phyloP scores from a whole-genome alignment of 202 grass and related monocot species.

The Panicum virgatum region DNA sequence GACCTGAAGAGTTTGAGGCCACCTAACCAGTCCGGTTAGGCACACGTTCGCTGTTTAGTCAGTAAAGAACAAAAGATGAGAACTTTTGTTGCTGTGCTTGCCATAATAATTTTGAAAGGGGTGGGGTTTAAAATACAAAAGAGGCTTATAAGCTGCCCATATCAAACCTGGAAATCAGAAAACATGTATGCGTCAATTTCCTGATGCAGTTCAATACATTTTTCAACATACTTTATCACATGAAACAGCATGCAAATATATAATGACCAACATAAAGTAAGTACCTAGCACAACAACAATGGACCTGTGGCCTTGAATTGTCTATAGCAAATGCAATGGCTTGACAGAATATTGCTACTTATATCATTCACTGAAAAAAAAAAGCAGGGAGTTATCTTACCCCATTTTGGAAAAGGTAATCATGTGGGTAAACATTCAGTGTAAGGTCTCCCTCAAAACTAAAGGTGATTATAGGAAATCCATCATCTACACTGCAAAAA shows the following conservation, averaged over 20 bases:
- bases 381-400: constrained; percentile 47
- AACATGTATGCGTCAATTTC: too few species aligned
- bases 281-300: not conserved
- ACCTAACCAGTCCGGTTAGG: too few species aligned
- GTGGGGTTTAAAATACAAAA: too few species aligned
- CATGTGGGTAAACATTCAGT: constrained; percentile 82
- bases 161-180: too few species aligned
- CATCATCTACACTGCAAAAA: constrained; percentile 83
- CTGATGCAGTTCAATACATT: not conserved
- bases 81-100: too few species aligned
- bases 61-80: too few species aligned
- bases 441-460: constrained; percentile 72
- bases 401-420: constrained; percentile 88
- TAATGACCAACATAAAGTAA: not conserved
- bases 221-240: not conserved
- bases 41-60: too few species aligned
- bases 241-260: not conserved
- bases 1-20: too few species aligned
- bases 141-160: too few species aligned
- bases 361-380: constrained; percentile 12
- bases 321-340: not conserved
- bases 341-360: not conserved
- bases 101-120: too few species aligned
- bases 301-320: not conserved
- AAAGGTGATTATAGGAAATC: constrained; percentile 76